Conservation (phyloP, 169 alveolate species). For the Eimeria zaria region DNA sequence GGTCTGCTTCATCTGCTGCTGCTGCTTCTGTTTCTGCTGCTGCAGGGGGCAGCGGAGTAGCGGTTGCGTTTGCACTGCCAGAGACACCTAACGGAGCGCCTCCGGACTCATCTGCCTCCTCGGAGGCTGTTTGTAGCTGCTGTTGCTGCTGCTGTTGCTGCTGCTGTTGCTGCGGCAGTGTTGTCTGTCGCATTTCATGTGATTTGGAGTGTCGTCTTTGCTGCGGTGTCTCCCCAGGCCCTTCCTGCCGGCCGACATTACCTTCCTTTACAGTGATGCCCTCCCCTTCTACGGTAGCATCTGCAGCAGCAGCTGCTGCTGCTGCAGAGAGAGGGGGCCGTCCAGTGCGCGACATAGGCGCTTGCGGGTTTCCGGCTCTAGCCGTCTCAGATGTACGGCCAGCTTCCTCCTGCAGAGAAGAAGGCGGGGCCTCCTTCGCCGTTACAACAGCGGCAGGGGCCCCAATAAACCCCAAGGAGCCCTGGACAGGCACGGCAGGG, state of each 20-base stretch:
- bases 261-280: neutral
- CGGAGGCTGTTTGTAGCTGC: too few relatives aligned
- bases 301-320: neutral
- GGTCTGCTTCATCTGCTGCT: neutral
- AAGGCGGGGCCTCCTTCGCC: neutral
- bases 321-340: neutral
- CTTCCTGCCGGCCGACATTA: neutral
- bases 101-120: too few relatives aligned
- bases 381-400: neutral
- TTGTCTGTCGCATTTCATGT: too few relatives aligned
- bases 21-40: neutral
- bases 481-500: neutral
- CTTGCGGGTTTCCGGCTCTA: neutral
- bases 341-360: neutral
- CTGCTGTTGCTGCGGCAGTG: neutral
- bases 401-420: neutral
- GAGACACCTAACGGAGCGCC: too few relatives aligned
- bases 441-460: neutral
- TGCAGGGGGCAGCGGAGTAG: too few relatives aligned
- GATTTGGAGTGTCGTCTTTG: neutral
- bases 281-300: neutral
- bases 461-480: neutral
- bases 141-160: neutral
- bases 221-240: neutral
- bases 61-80: too few relatives aligned